Base-by-base conservation (phyloP, 805 yeast species). In the Myxozyma neglecta region DNA sequence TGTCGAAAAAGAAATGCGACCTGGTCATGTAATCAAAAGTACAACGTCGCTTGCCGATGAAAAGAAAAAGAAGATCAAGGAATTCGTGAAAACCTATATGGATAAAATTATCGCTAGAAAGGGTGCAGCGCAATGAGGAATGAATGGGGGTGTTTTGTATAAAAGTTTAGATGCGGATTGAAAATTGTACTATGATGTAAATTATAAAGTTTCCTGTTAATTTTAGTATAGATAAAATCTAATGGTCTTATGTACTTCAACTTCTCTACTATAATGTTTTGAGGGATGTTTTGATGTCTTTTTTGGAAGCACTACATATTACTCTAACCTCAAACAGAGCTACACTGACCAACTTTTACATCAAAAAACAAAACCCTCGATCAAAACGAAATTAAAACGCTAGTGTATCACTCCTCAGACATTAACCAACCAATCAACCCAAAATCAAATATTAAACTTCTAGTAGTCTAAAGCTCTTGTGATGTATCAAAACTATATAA, bases 41-140 rank as follows among this genome's bases (percentile, higher is more conserved):
- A 87, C 90, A 1, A 67, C 69, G 13, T 86, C 85, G 60, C 77
- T 89, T 45, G 82, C 82, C 24, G 79, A 79, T n/a, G 87, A 84
- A 24, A 89, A 89, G 73, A 77, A 83, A 66, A 79, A 81, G 67
- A 91, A 92, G 71, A 79, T 91, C 34, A 87, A 87, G 72, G 79
- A 72, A 35, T 93, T 88, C 71, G 79, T 83, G 13, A 79, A 79
- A 50, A 73, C 71, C 1, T 89, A 86, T 70, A 87, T 89, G 93
- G 85, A 80, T 9, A 88, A 86, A 74, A 71, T 34, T 85, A 83
- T 68, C 10, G 51, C 61, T 16, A 54, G 40, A 29, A 63, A 55
- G 49, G 18, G 37, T 13, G 16, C 11, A 18, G 29, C 29, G 29
- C 29, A 24, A 24, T 24, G 29, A 24, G 29, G 29, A 24, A 24